phyloP scores from a whole-genome alignment of 2,329 filamentous ascomycete species.

The Allantophomopsis cytisporea region DNA sequence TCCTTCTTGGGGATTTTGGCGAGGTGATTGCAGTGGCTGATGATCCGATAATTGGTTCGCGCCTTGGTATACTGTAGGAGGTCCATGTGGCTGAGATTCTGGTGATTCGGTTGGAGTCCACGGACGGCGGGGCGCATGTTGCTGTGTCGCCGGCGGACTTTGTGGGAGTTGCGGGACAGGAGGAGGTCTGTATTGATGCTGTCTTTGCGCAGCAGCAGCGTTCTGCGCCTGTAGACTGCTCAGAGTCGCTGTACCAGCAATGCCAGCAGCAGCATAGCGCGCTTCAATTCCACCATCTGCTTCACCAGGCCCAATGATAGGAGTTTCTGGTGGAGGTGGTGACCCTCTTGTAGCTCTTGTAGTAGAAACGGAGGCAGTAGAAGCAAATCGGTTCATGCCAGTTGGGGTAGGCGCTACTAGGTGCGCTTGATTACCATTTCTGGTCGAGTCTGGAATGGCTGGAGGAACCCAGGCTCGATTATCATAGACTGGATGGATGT shows the following conservation, averaged over 20 bases:
- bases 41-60: constrained; percentile 45
- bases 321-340: constrained; percentile 88
- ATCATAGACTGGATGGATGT: constrained; percentile 18
- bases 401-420: constrained; percentile 16
- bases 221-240: constrained; percentile 62
- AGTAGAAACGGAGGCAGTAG: constrained; percentile 85
- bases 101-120: constrained; percentile 94
- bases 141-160: constrained; percentile 15
- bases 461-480: constrained; percentile 6
- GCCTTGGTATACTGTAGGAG: constrained; percentile 85
- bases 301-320: constrained; percentile 58
- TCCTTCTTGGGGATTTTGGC: constrained; percentile 39
- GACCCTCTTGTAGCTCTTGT: constrained; percentile 86
- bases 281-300: constrained; percentile 77
- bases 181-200: constrained; percentile 59
- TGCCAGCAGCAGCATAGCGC: constrained; percentile 81
- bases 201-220: constrained; percentile 67
- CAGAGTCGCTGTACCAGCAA: constrained; percentile 72
- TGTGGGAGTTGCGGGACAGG: constrained; percentile 23
- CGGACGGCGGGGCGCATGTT: constrained; percentile 40
- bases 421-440: constrained; percentile 8
- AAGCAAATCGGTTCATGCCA: constrained; percentile 50
- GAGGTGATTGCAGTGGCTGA: constrained; percentile 26
- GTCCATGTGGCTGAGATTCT: constrained; percentile 75
- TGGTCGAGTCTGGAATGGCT: constrained; percentile 11